Evolutionary conservation across 345 rosid species (phyloP).

Genomic region (Moricandia arvensis): DNA sequence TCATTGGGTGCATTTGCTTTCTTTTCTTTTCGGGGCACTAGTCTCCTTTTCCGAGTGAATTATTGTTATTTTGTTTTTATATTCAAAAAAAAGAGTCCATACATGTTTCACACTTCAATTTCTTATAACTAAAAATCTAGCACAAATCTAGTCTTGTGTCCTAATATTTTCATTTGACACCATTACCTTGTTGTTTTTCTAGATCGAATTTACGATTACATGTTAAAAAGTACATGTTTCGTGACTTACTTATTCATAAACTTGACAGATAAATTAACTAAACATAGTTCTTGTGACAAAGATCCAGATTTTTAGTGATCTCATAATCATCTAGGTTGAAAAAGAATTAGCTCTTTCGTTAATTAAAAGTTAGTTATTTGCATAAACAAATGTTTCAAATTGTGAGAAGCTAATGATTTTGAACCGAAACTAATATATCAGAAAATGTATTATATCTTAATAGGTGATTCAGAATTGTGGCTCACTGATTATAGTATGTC

Average conservation of each 20-base stretch:
- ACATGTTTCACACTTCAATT: neutral
- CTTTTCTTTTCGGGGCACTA: neutral
- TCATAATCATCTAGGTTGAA: neutral
- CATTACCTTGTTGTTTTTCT: neutral
- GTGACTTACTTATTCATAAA: neutral
- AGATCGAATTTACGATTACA: neutral
- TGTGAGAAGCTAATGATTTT: neutral
- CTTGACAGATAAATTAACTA: neutral
- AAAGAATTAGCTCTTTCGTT: neutral
- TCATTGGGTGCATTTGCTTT: constrained; percentile 24
- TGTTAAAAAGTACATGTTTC: neutral
- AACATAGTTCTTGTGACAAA: neutral
- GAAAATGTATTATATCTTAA: neutral
- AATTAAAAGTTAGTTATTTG: neutral
- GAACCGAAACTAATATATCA: neutral
- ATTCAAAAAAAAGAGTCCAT: neutral
- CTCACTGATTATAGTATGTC: constrained; percentile 13
- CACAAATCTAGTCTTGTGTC: neutral
- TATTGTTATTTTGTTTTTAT: constrained; percentile 18
- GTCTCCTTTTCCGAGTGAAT: neutral
- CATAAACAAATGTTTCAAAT: neutral
- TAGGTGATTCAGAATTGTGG: constrained; percentile 19
- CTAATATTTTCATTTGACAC: neutral
- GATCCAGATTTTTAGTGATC: neutral
- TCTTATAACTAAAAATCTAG: neutral